Evolutionary conservation across 1,284 basidiomycete species (phyloP).

Genomic region (Pascua sp.): DNA sequence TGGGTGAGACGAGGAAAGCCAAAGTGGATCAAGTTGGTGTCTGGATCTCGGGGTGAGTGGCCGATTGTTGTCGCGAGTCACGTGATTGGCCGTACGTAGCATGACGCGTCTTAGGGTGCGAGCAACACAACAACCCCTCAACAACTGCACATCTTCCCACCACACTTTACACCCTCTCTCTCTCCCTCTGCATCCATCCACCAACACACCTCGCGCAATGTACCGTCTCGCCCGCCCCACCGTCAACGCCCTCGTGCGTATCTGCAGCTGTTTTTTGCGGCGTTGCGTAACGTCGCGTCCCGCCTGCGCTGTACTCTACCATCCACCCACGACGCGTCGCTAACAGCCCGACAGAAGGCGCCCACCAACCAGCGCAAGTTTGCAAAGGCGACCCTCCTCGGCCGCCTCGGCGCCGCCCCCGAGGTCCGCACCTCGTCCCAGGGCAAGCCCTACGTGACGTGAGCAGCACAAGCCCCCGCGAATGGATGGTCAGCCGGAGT

Average conservation of each 20-base stretch:
- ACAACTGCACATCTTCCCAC: not conserved
- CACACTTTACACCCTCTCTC: not conserved
- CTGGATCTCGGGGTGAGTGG: no score
- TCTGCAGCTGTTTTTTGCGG: not conserved
- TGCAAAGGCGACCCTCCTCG: conserved; percentile 39
- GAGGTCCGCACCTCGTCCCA: conserved; percentile 24
- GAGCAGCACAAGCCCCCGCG: no score
- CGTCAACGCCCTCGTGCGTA: conserved; percentile 14
- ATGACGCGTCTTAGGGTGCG: no score
- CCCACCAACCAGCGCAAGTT: conserved; percentile 17
- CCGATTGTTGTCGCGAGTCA: no score
- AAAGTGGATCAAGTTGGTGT: no score
- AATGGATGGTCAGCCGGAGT: no score
- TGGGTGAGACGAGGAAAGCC: no score
- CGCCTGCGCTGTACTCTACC: no score
- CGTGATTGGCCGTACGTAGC: no score
- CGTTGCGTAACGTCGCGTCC: not conserved
- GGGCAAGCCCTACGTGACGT: conserved; percentile 34
- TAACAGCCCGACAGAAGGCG: conserved; percentile 11
- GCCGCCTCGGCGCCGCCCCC: conserved; percentile 38
- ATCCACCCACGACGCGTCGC: not conserved
- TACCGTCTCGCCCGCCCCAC: conserved; percentile 19
- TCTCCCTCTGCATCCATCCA: conserved; percentile 8
- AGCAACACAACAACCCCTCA: not conserved
- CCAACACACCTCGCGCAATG: conserved; percentile 11